phyloP scores from a whole-genome alignment of 106 monocot genomes.

The Hemerocallis citrina region DNA sequence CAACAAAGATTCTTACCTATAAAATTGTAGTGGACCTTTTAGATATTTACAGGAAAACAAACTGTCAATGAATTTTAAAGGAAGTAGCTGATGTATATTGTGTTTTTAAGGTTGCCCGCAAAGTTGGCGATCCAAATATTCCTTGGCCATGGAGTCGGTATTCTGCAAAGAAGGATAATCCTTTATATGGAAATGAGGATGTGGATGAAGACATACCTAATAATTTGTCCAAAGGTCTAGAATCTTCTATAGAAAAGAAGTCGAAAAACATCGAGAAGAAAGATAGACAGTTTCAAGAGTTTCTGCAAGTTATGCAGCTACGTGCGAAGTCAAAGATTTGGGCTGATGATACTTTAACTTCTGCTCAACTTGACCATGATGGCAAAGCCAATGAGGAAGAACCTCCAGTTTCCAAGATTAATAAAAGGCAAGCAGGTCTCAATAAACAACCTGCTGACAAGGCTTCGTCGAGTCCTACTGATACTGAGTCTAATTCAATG shows the following conservation, averaged over 20 bases:
- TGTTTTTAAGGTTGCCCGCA: conserved; percentile 67
- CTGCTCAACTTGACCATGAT: conserved; percentile 17
- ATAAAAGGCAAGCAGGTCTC: conserved; percentile 4
- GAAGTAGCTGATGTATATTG: too few relatives aligned
- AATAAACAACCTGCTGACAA: conserved; percentile 8
- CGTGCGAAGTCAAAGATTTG: conserved; percentile 76
- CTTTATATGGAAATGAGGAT: conserved; percentile 4
- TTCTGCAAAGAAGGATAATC: conserved; percentile 29
- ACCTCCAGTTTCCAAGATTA: conserved; percentile 2
- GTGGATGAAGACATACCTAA: conserved; percentile 2
- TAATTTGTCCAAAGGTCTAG: conserved; percentile 11
- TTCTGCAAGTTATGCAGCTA: conserved; percentile 89
- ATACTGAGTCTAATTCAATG: conserved; percentile 12
- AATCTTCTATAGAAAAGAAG: conserved; percentile 1
- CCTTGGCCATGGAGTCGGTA: conserved; percentile 89
- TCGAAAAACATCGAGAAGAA: conserved; percentile 19
- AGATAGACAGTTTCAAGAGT: conserved; percentile 76
- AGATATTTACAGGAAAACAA: too few relatives aligned
- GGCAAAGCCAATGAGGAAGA: conserved; percentile 17
- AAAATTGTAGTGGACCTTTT: too few relatives aligned
- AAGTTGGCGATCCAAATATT: conserved; percentile 73
- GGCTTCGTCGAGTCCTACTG: conserved; percentile 3
- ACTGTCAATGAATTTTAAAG: too few relatives aligned
- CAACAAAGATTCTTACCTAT: too few relatives aligned
- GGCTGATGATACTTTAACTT: conserved; percentile 60